Percentiles rank a stretch among this genome's conserved stretches.
Evolutionary conservation across 2,329 filamentous ascomycete genomes (phyloP).

Genomic region (Botryotinia globosa): DNA sequence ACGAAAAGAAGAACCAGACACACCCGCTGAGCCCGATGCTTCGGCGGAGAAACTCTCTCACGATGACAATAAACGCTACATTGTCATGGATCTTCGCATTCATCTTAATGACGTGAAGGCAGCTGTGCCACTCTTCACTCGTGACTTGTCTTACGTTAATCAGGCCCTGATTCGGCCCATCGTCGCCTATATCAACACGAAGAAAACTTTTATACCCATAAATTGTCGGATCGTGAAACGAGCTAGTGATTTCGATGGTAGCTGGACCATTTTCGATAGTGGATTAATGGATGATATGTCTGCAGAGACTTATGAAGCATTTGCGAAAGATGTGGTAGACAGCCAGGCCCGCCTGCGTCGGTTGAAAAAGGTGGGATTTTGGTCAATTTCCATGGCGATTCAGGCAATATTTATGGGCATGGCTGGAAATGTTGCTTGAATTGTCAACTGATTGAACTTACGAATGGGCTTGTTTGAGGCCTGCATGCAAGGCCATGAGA

Average conservation of each 20-base stretch:
- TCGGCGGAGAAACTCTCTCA: constrained; percentile 33
- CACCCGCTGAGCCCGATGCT: constrained; percentile 31
- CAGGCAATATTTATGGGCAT: constrained; percentile 95
- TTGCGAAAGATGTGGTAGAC: constrained; percentile 86
- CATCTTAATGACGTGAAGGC: constrained; percentile 94
- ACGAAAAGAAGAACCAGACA: constrained; percentile 35
- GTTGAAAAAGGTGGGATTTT: constrained; percentile 94
- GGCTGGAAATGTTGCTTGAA: constrained; percentile 70
- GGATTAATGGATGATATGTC: constrained; percentile 91
- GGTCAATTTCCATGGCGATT: constrained; percentile 88
- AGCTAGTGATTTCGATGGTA: constrained; percentile 84
- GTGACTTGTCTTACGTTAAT: constrained; percentile 90
- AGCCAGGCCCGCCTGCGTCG: constrained; percentile 80
- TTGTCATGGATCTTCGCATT: constrained; percentile 93
- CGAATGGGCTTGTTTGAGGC: neutral
- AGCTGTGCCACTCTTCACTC: constrained; percentile 87
- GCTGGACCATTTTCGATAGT: constrained; percentile 92
- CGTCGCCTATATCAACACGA: constrained; percentile 96
- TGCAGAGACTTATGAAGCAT: constrained; percentile 91
- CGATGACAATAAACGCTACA: constrained; percentile 67
- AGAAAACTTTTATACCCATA: constrained; percentile 92
- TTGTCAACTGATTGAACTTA: neutral
- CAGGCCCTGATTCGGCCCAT: constrained; percentile 93
- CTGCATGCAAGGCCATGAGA: neutral
- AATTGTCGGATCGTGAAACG: constrained; percentile 92